phyloP scores from a whole-genome alignment of 306 rosid genomes.

The Dryas alaskensis region DNA sequence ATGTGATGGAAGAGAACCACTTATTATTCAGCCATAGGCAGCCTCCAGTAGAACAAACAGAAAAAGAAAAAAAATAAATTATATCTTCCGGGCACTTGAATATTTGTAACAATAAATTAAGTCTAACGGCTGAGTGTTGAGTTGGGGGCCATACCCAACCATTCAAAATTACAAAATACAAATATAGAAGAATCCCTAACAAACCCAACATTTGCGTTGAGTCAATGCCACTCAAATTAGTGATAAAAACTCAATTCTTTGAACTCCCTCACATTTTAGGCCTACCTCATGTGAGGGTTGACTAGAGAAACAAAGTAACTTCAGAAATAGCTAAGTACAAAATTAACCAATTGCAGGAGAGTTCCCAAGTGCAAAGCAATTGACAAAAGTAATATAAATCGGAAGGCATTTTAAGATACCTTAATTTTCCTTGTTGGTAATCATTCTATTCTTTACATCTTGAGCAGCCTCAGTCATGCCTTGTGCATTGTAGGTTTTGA shows the following conservation, averaged over 20 bases:
- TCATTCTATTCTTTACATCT: conserved; percentile 49
- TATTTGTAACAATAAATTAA: background rate
- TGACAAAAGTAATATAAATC: background rate
- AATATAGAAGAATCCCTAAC: background rate
- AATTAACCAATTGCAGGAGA: conserved; percentile 1
- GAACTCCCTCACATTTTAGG: background rate
- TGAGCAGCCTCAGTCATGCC: conserved; percentile 76
- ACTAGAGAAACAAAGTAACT: background rate
- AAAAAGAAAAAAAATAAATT: background rate
- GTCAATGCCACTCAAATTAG: background rate
- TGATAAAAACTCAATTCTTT: background rate
- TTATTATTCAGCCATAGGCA: background rate
- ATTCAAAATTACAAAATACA: background rate
- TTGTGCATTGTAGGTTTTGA: conserved; percentile 55
- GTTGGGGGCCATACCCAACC: background rate
- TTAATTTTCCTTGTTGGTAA: conserved; percentile 33
- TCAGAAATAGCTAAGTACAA: background rate
- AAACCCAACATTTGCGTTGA: background rate
- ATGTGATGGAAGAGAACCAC: background rate
- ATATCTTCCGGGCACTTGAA: background rate
- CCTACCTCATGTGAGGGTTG: background rate
- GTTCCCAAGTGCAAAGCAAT: background rate
- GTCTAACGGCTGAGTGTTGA: background rate
- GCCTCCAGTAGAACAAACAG: background rate
- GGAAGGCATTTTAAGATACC: conserved; percentile 36